Conservation (phyloP, 2,329 filamentous ascomycete species). For the Colletotrichum karsti region DNA sequence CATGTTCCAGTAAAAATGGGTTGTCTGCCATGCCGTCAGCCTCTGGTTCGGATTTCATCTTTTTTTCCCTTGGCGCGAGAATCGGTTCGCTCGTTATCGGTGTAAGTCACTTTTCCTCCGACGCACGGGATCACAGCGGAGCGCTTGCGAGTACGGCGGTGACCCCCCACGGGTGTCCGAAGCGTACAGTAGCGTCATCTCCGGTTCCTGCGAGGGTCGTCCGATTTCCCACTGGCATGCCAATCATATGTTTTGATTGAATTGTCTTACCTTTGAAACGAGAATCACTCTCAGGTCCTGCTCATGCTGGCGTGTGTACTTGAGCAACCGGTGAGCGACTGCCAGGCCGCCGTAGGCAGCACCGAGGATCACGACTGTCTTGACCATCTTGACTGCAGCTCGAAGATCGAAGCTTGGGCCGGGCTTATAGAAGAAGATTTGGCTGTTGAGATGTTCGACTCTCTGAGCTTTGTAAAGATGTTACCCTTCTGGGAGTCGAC, state of each 20-base stretch:
- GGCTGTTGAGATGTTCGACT: neutral
- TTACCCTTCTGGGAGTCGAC: neutral
- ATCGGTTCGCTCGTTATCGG: too few species aligned
- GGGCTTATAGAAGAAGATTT: neutral
- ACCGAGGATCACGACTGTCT: constrained; percentile 63
- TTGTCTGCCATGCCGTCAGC: constrained; percentile 48
- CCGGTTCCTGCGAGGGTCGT: neutral
- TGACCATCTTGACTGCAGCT: constrained; percentile 46
- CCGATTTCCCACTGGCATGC: neutral
- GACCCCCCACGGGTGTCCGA: constrained; percentile 10
- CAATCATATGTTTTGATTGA: neutral
- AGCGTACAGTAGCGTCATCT: neutral
- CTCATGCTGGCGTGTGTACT: constrained; percentile 54
- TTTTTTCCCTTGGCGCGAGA: neutral
- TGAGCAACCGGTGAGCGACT: constrained; percentile 62
- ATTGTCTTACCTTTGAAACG: constrained; percentile 57
- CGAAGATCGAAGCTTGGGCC: neutral
- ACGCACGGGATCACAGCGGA: neutral
- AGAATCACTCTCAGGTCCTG: constrained; percentile 62
- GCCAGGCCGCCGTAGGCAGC: constrained; percentile 63
- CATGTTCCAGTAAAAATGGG: constrained; percentile 67
- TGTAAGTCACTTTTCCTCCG: neutral
- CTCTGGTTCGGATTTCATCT: neutral
- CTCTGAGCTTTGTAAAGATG: too few species aligned
- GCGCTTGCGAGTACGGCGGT: neutral